A percentile compares a stretch with the other conserved stretches of the same genome.
Evolutionary conservation across 1,284 basidiomycete species (phyloP).

Genomic region (Stereum hirsutum): DNA sequence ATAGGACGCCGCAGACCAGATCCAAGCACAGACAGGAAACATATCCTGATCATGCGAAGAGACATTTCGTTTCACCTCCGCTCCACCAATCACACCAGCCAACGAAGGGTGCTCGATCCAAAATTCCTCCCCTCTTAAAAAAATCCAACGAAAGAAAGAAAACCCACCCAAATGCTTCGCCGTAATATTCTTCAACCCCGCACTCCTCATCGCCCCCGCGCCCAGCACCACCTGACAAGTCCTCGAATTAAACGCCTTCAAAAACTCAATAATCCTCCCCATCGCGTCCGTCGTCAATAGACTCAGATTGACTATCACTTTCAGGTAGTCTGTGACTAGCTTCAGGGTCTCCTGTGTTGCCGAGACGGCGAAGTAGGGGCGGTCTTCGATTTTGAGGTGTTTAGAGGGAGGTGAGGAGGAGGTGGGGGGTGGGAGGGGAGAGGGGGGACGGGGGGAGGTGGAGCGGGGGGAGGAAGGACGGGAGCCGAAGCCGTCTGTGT

Average conservation of each 20-base stretch:
- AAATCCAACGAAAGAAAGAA: slow-evolving; percentile 7
- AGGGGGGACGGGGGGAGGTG: slow-evolving; percentile 17
- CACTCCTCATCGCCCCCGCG: slow-evolving; percentile 96
- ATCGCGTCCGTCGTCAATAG: slow-evolving; percentile 91
- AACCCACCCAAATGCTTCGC: slow-evolving; percentile 87
- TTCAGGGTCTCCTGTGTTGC: slow-evolving; percentile 78
- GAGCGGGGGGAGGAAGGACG: slow-evolving; percentile 8
- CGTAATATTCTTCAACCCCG: slow-evolving; percentile 96
- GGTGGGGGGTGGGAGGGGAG: slow-evolving; percentile 19
- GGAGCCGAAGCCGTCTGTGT: no score
- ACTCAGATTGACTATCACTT: slow-evolving; percentile 82
- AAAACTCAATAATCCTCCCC: slow-evolving; percentile 88
- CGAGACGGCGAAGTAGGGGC: slow-evolving; percentile 76
- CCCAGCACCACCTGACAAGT: slow-evolving; percentile 98
- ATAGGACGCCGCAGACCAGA: no score
- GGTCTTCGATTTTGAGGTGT: slow-evolving; percentile 77
- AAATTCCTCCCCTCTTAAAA: no score
- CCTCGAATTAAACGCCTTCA: slow-evolving; percentile 96
- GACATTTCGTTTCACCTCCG: no score
- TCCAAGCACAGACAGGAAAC: no score
- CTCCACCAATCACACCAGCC: no score
- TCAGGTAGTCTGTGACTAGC: slow-evolving; percentile 80
- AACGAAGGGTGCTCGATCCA: no score
- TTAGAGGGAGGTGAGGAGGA: slow-evolving; percentile 33
- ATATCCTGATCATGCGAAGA: no score